Evolutionary conservation across 345 rosid genomes (phyloP).

Genomic region (Eucalyptus erythrocorys): DNA sequence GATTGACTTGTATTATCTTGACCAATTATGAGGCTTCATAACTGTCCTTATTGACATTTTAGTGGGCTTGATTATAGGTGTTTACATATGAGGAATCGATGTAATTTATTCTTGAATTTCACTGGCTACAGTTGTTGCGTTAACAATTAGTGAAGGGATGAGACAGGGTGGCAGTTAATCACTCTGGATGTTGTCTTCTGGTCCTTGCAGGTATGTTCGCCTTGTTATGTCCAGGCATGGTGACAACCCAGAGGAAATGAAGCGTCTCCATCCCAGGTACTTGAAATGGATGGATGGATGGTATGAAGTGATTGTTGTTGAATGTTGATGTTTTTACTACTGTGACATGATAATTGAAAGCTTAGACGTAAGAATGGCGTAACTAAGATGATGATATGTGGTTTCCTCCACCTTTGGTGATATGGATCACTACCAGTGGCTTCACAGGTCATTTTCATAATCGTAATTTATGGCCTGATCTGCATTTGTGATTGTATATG

Average conservation of each 20-base stretch:
- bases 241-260: slow-evolving; percentile 37
- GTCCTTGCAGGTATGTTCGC: slow-evolving; percentile 60
- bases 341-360: not conserved
- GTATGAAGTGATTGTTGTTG: not conserved
- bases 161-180: not conserved
- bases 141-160: not conserved
- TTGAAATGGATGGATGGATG: not conserved
- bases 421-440: not conserved
- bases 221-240: slow-evolving; percentile 54
- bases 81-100: not conserved
- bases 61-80: not conserved
- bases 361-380: not conserved
- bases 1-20: not conserved
- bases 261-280: slow-evolving; percentile 74
- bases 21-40: not conserved
- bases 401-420: not conserved
- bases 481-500: not conserved
- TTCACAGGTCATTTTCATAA: not conserved
- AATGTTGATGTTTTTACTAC: not conserved
- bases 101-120: not conserved
- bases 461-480: not conserved
- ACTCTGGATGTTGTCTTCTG: not conserved
- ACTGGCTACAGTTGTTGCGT: not conserved
- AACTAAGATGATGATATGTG: not conserved
- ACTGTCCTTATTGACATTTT: not conserved